Percentiles rank a stretch among this genome's conserved stretches.
These are phyloP conservation scores for Microcyclospora pomicola DNA, from an alignment of 2,329 filamentous ascomycete genomes.

Conservation along the genomic window DNA sequence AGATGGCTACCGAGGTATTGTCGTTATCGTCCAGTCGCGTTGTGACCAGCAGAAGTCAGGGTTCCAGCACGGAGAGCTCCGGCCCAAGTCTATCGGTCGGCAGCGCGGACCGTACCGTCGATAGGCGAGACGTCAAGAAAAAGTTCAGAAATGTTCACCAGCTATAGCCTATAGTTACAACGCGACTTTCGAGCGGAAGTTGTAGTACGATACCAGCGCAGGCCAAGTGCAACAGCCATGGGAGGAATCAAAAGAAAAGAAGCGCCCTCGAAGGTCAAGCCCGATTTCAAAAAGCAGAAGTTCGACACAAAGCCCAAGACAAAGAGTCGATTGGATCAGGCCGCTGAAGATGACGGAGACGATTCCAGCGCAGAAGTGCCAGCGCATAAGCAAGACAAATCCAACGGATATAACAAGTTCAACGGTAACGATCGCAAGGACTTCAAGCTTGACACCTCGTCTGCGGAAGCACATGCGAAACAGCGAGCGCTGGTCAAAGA, in stretches of 20 bases:
- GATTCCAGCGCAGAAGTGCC: conserved; percentile 7
- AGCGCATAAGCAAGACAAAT: conserved; percentile 4
- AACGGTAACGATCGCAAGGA: conserved; percentile 16
- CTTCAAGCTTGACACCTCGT: conserved; percentile 43
- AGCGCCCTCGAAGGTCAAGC: conserved; percentile 15
- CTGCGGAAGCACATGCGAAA: conserved; percentile 78
- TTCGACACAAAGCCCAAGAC: conserved; percentile 17
- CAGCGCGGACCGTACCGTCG: too few relatives aligned
- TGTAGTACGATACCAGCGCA: too few relatives aligned
- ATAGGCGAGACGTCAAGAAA: too few relatives aligned
- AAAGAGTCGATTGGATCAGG: conserved; percentile 10
- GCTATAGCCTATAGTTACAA: too few relatives aligned
- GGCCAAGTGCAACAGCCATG: conserved; percentile 11
- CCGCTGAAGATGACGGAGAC: conserved; percentile 15
- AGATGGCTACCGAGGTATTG: too few relatives aligned
- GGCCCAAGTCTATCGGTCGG: too few relatives aligned
- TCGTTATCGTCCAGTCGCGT: too few relatives aligned
- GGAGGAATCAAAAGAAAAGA: conserved; percentile 28
- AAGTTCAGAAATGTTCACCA: too few relatives aligned
- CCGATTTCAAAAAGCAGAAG: conserved; percentile 26
- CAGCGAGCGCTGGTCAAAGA: conserved; percentile 81
- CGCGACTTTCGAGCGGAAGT: too few relatives aligned
- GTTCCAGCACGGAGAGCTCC: too few relatives aligned
- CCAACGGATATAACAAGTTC: conserved; percentile 5
- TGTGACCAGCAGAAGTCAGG: too few relatives aligned